Conservation (phyloP, 1,284 basidiomycete genomes). For the Flammula alnicola region DNA sequence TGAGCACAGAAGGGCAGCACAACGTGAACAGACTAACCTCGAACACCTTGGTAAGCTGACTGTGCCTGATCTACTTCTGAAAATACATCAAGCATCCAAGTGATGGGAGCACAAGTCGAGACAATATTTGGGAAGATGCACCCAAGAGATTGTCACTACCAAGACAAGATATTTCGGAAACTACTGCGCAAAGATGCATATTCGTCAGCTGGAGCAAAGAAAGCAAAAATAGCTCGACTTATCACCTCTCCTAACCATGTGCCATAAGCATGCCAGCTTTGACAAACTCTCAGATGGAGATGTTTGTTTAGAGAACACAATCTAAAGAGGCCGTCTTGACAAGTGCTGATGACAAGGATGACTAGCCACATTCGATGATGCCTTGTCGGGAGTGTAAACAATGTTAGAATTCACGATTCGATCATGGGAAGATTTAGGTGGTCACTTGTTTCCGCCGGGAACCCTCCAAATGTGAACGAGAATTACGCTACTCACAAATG, state of each 20-base stretch:
- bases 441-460: slow-evolving; percentile 24
- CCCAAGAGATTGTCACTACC: slow-evolving; percentile 20
- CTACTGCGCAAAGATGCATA: slow-evolving; percentile 25
- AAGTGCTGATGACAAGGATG: slow-evolving; percentile 16
- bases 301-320: slow-evolving; percentile 15
- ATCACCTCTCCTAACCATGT: too few relatives aligned
- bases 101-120: slow-evolving; percentile 15
- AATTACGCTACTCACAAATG: slow-evolving; percentile 10
- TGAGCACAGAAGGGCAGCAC: too few relatives aligned
- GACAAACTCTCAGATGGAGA: slow-evolving; percentile 22
- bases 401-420: slow-evolving; percentile 10
- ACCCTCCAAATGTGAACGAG: slow-evolving; percentile 7
- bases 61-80: slow-evolving; percentile 22
- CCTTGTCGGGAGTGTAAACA: not conserved
- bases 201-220: slow-evolving; percentile 15
- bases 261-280: slow-evolving; percentile 24
- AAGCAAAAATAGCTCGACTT: slow-evolving; percentile 21
- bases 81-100: slow-evolving; percentile 5
- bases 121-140: slow-evolving; percentile 16
- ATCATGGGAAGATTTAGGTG: slow-evolving; percentile 19
- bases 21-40: not conserved
- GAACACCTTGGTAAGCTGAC: slow-evolving; percentile 1
- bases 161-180: slow-evolving; percentile 8
- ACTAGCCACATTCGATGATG: slow-evolving; percentile 13
- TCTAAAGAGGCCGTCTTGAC: slow-evolving; percentile 24